Evolutionary conservation across 148 eudicot genomes (phyloP).

Genomic region (Agrostemma githago): DNA sequence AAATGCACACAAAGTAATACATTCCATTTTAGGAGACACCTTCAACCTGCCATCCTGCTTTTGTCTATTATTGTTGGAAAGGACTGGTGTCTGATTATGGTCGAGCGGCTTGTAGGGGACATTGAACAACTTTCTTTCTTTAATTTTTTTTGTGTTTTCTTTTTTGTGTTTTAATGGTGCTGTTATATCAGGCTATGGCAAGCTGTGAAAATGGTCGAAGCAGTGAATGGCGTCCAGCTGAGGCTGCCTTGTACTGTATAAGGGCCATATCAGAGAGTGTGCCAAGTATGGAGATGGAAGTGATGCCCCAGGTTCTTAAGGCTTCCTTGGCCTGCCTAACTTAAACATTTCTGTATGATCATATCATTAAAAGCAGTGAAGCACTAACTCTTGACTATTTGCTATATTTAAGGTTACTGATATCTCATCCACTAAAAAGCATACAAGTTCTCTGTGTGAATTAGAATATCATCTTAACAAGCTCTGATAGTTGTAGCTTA

Average conservation of each 20-base stretch:
- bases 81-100: not conserved
- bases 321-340: slow-evolving; percentile 10
- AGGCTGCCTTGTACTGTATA: slow-evolving; percentile 93
- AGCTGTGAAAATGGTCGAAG: slow-evolving; percentile 51
- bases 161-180: not conserved
- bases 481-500: not conserved
- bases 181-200: slow-evolving; percentile 48
- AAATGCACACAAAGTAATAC: not conserved
- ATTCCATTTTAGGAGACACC: not conserved
- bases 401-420: not conserved
- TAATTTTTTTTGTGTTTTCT: too few species aligned
- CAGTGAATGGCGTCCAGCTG: slow-evolving; percentile 75
- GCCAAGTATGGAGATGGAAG: slow-evolving; percentile 63
- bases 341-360: not conserved
- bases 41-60: not conserved
- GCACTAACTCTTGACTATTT: slow-evolving; percentile 1
- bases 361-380: not conserved
- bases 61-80: not conserved
- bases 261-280: slow-evolving; percentile 88
- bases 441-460: slow-evolving; percentile 2
- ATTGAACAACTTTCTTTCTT: not conserved
- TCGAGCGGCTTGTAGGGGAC: not conserved
- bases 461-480: not conserved
- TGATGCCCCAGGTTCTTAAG: slow-evolving; percentile 86
- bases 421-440: not conserved